These are phyloP conservation scores for Penicillium tannophilum DNA, from an alignment of 495 filamentous ascomycete genomes.

Conservation along the genomic window DNA sequence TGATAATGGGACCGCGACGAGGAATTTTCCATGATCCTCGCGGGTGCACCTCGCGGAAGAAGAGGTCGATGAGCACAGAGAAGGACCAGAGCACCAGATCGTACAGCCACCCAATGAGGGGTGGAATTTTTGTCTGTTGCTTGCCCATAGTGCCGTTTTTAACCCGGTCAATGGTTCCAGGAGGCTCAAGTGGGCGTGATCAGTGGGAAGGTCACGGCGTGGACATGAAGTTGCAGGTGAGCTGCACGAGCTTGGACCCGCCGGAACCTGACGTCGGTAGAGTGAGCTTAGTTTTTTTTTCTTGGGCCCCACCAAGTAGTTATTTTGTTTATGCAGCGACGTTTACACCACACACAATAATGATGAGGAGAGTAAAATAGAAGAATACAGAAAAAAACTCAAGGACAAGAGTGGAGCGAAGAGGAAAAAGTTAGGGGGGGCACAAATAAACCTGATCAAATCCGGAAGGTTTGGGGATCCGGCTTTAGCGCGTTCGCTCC, in stretches of 20 bases:
- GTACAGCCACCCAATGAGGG: conserved; percentile 75
- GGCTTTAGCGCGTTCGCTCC: conserved; percentile 3
- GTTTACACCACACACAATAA: not conserved
- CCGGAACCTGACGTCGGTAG: conserved; percentile 15
- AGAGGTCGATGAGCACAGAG: conserved; percentile 86
- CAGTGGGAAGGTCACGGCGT: conserved; percentile 11
- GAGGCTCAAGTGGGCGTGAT: conserved; percentile 6
- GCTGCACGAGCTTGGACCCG: conserved; percentile 25
- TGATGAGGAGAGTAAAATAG: conserved; percentile 1
- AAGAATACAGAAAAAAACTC: not conserved
- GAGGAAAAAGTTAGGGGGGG: not conserved
- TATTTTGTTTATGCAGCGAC: not conserved
- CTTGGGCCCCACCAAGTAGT: conserved; percentile 2
- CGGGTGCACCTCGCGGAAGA: conserved; percentile 97
- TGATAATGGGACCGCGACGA: conserved; percentile 81
- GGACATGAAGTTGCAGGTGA: conserved; percentile 26
- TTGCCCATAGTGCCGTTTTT: conserved; percentile 28
- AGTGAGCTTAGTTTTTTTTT: conserved; percentile 2
- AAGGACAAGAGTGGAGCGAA: conserved; percentile 1
- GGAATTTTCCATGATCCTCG: conserved; percentile 93
- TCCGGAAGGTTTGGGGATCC: conserved; percentile 16
- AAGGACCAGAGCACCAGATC: conserved; percentile 80
- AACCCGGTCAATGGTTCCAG: not conserved
- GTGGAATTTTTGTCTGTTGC: conserved; percentile 60
- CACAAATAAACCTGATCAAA: conserved; percentile 7